Percentiles rank a stretch among this genome's conserved stretches.
Evolutionary conservation across 208 protist species (phyloP).

Genomic region (Leishmania tropica): DNA sequence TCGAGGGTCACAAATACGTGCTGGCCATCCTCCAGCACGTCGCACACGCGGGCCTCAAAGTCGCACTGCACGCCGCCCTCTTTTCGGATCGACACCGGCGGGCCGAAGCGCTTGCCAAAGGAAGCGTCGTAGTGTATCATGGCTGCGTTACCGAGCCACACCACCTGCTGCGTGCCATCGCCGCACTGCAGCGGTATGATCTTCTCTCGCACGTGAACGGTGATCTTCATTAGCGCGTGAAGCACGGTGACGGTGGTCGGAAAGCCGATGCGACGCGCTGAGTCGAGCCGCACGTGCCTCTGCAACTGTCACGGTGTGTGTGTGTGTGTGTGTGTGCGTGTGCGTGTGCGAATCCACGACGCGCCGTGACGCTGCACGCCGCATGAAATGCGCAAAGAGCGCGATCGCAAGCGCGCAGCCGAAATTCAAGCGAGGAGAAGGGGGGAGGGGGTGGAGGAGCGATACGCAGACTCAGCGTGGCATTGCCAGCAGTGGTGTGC

Average conservation of each 20-base stretch:
- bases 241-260: not conserved
- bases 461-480: not conserved
- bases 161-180: constrained; percentile 81
- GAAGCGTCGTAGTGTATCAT: constrained; percentile 90
- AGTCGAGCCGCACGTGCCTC: not conserved
- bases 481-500: not conserved
- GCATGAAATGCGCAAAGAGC: not conserved
- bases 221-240: constrained; percentile 59
- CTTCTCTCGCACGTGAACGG: constrained; percentile 87
- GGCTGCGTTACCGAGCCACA: constrained; percentile 86
- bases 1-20: constrained; percentile 85
- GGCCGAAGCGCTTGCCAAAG: constrained; percentile 69
- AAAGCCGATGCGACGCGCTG: not conserved
- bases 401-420: not conserved
- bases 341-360: no score
- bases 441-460: not conserved
- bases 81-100: constrained; percentile 72
- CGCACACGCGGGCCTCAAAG: constrained; percentile 63
- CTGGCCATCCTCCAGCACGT: constrained; percentile 80
- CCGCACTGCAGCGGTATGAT: constrained; percentile 84
- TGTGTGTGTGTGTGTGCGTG: no score
- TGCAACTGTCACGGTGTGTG: not conserved
- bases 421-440: not conserved
- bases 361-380: not conserved
- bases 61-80: constrained; percentile 86